Evolutionary conservation across 495 filamentous ascomycete genomes (phyloP), one percentile per base, ranked within the genome.

Genomic region (Baudoinia panamericana): DNA sequence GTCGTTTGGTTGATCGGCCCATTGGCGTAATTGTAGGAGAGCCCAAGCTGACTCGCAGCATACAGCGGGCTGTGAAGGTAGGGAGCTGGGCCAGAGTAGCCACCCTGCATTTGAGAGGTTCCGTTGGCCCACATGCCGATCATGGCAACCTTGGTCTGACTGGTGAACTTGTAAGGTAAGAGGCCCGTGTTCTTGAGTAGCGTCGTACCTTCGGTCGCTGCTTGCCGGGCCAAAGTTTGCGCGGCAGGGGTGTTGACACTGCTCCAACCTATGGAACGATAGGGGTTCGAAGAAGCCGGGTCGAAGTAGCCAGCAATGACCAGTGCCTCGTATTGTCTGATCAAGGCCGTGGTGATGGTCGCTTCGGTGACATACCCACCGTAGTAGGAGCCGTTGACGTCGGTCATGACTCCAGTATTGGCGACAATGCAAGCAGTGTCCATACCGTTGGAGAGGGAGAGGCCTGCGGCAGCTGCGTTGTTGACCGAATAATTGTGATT

Each of bases 221-320:
- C 73, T 45, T 66, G 61, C 33, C 72, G 64, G 0, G 76, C 68
- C 13, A 80, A 65, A 12, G 69, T 60, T 57, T 71, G 64, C 0
- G 71, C 63, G 26, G 69, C 55, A 3, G 67, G 64, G 0, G 59
- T 62, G 2, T 64, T 54, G 23, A 80, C 74, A 35, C 73, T 63
- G 7, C 58, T 56, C 63, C 67, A 77, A 13, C 52, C 53, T 6
- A 77, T 53, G 24, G 65, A 51, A 4, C 73, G 65, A 50, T 76
- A 78, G 6, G 56, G 46, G 22, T 50, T 43, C n/a, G n/a, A n/a
- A n/a, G n/a, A n/a, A n/a, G n/a, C n/a, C 1, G 59, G 53, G 45
- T 80, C 75, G 42, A 80, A 80, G 55, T 74, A 78, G 12, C 75
- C 75, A 8, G 71, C 54, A 0, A 64, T 62, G 0, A 73, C 61